Evolutionary conservation across 768 basidiomycete genomes (phyloP).

Genomic region (Arthromyces matolae): DNA sequence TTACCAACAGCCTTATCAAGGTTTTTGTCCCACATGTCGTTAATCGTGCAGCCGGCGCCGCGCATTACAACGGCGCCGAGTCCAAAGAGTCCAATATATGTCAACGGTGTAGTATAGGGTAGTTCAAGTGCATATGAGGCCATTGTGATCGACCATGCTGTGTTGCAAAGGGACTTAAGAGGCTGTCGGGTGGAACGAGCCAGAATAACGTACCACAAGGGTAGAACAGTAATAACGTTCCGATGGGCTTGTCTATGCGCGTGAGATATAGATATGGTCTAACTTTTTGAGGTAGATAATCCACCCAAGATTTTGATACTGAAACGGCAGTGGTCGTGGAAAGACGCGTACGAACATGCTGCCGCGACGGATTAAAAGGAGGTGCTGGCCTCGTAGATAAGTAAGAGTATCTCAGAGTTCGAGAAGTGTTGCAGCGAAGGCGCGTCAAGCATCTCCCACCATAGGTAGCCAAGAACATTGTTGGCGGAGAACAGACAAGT

Average conservation of each 20-base stretch:
- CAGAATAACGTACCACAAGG: constrained; percentile 73
- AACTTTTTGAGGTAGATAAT: constrained; percentile 52
- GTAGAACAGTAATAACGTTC: constrained; percentile 86
- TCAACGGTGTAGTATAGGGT: constrained; percentile 65
- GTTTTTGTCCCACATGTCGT: constrained; percentile 96
- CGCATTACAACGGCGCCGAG: constrained; percentile 93
- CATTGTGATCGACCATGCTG: constrained; percentile 99
- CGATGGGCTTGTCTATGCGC: constrained; percentile 94
- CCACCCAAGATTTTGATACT: constrained; percentile 54
- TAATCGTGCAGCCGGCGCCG: constrained; percentile 97
- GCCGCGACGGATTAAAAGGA: not conserved
- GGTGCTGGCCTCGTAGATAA: not conserved
- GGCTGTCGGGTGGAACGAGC: not conserved
- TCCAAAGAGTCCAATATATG: constrained; percentile 81
- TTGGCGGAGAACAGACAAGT: no score
- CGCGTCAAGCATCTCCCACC: constrained; percentile 14
- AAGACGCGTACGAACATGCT: constrained; percentile 8
- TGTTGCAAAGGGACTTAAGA: constrained; percentile 1
- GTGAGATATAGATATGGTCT: constrained; percentile 84
- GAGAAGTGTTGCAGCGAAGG: constrained; percentile 3
- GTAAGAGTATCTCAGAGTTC: not conserved
- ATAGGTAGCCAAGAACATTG: constrained; percentile 1
- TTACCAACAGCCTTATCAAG: constrained; percentile 90
- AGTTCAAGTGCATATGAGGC: constrained; percentile 76
- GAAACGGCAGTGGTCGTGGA: constrained; percentile 7